Base-by-base conservation (phyloP, 371 early-diverging fungal genomes). In the Mortierella sp. region DNA sequence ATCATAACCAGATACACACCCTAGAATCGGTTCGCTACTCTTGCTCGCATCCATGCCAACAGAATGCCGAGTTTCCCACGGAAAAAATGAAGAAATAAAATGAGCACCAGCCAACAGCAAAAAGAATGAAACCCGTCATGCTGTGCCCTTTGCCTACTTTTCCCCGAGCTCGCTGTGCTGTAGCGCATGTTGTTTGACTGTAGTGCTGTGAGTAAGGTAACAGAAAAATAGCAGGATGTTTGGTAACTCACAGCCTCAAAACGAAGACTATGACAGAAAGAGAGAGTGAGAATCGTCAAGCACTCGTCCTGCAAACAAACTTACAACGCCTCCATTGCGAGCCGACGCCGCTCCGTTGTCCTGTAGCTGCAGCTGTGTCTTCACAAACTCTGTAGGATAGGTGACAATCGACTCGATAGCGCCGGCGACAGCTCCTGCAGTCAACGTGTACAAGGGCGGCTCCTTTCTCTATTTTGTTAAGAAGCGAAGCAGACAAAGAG, bases 341-440 rank as follows among this genome's bases (percentile, higher is more conserved):
- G 85, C 78, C 21, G 73, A 77, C 2, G 57, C 75, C 5, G 16
- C 51, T 16, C 76, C 89, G 44, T 89, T 91, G 6, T 92, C 93
- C 80, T 96, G 97, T 4, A 98, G 92, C 84, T 98, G 98, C 53
- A 98, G 90, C 75, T 96, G 96, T 4, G 98, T 98, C 84, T 98
- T 98, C 71, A 97, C 95, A 84, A 94, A 97, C 88, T 98, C 98
- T 8, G 97, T 97, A 0, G 98, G 98, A 81, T 97, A 98, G 5
- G 98, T 98, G 28, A 94, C 87, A 2, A 95, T 90, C 24, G 95
- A 96, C 85, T 98, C 98, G 44, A 97, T 91, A 5, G 93, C 96
- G 43, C 98, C 98, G 14, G 97, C 98, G 28, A 97, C 75, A 5
- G 94, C 93, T 14, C 98, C 98, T 2, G 98, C 95, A 11, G 92